phyloP scores from a whole-genome alignment of 257 asterid genomes.

The Capsicum pubescens region DNA sequence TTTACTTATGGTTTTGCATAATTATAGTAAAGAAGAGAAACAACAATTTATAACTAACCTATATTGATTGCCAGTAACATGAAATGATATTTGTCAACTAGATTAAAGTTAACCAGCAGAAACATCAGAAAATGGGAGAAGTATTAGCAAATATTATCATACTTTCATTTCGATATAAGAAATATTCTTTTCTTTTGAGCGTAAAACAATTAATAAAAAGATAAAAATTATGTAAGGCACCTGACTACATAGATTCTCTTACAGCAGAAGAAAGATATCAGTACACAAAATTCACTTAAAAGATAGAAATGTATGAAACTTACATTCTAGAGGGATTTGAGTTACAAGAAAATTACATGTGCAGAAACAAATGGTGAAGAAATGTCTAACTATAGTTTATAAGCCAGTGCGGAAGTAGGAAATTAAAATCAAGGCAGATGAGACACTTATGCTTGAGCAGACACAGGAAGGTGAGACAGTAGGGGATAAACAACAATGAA shows the following conservation, averaged over 20 bases:
- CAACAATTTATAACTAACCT: not conserved
- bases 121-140: not conserved
- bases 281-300: not conserved
- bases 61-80: not conserved
- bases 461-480: no score
- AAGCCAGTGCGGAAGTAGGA: no score
- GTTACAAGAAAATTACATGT: no score
- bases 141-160: not conserved
- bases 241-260: not conserved
- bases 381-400: no score
- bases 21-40: not conserved
- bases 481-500: no score
- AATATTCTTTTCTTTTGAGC: no score
- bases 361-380: no score
- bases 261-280: not conserved
- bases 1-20: not conserved
- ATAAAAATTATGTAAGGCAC: not conserved
- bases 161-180: no score
- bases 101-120: not conserved
- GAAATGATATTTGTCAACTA: not conserved
- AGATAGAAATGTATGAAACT: conserved; percentile 26
- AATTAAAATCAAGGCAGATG: no score
- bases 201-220: not conserved
- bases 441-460: no score
- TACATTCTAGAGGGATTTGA: conserved; percentile 20